Conservation (phyloP, 2,329 filamentous ascomycete species). For the Didymosphaeria variabile region DNA sequence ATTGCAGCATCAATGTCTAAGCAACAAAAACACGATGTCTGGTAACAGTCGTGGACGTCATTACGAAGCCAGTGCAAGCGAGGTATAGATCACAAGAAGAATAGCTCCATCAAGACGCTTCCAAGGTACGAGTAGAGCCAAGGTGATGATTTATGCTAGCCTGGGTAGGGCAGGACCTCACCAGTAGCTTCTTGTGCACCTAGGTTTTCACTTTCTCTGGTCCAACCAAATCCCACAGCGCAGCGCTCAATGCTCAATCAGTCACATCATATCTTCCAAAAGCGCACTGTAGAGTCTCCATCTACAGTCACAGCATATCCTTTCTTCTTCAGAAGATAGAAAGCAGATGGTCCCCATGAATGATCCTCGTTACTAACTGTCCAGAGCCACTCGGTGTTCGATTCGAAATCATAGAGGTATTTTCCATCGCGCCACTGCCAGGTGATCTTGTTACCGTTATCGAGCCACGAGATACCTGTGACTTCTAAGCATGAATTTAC, state of each 20-base stretch:
- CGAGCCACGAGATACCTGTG: constrained; percentile 11
- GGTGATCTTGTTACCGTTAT: constrained; percentile 16
- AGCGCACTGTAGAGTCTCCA: constrained; percentile 17
- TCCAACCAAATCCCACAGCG: neutral
- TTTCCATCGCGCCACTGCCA: constrained; percentile 4
- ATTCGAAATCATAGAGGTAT: constrained; percentile 22
- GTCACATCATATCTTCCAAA: constrained; percentile 15
- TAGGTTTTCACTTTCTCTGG: neutral
- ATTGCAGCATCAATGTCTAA: too few species aligned
- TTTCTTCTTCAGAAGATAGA: constrained; percentile 5
- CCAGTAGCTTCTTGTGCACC: neutral
- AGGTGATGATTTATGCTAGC: too few species aligned
- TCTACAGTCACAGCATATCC: constrained; percentile 12
- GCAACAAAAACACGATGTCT: too few species aligned
- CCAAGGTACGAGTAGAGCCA: too few species aligned
- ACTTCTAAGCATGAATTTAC: neutral
- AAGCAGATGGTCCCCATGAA: constrained; percentile 7
- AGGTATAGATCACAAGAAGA: too few species aligned
- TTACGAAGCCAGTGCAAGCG: too few species aligned
- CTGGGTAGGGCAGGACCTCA: too few species aligned
- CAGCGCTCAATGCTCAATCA: neutral
- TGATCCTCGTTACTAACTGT: constrained; percentile 8
- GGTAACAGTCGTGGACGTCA: too few species aligned
- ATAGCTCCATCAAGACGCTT: too few species aligned
- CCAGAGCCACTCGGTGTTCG: constrained; percentile 15